Evolutionary conservation across 176 grass and related monocot genomes (phyloP).

Genomic region (Lolium rigidum): DNA sequence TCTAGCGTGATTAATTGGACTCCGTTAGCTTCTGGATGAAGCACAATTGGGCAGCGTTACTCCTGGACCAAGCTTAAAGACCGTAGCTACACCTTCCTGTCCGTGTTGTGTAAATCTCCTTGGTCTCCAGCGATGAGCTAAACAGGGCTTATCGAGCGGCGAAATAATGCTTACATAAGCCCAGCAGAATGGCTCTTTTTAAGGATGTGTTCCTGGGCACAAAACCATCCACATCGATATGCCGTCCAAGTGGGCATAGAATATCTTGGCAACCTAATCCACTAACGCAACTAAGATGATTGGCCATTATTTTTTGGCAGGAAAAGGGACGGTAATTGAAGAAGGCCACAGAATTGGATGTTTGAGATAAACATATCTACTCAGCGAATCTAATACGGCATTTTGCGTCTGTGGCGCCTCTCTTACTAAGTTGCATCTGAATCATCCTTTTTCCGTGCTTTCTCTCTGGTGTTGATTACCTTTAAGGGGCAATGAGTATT

Average conservation of each 20-base stretch:
- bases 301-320: slow-evolving; percentile 31
- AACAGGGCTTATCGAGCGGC: slow-evolving; percentile 10
- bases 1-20: slow-evolving; percentile 19
- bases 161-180: neutral
- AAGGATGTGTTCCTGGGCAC: slow-evolving; percentile 40
- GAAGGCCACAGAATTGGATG: slow-evolving; percentile 28
- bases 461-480: slow-evolving; percentile 6
- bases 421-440: slow-evolving; percentile 42
- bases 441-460: slow-evolving; percentile 13
- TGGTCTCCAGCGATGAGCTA: slow-evolving; percentile 8
- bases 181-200: slow-evolving; percentile 8
- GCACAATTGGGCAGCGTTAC: neutral
- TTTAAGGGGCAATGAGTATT: slow-evolving; percentile 52
- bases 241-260: slow-evolving; percentile 50
- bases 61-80: neutral
- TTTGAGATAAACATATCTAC: slow-evolving; percentile 53
- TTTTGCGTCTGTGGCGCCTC: slow-evolving; percentile 34
- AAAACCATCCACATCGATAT: slow-evolving; percentile 44
- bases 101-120: neutral
- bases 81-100: slow-evolving; percentile 23
- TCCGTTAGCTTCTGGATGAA: neutral
- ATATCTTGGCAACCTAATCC: slow-evolving; percentile 56
- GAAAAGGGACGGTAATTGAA: slow-evolving; percentile 28
- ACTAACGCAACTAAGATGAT: slow-evolving; percentile 44
- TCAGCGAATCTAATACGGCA: slow-evolving; percentile 56